Percentiles rank a stretch among this genome's conserved stretches.
Evolutionary conservation across 352 stramenopile genomes (phyloP).

Genomic region (Pythium insidiosum): DNA sequence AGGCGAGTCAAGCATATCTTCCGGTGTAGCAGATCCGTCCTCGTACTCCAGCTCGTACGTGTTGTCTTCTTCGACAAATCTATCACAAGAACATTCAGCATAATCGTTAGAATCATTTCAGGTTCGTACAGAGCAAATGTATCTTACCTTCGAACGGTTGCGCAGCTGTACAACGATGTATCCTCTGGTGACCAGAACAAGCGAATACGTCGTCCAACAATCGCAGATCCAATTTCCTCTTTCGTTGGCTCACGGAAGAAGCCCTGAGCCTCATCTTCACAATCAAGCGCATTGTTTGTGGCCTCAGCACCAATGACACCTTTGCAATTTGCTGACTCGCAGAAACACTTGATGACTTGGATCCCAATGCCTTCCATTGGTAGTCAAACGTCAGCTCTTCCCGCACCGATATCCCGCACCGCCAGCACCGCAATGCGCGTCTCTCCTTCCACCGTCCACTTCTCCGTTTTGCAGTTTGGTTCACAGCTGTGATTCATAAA

Average conservation of each 20-base stretch:
- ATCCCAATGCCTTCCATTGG: slow-evolving; percentile 88
- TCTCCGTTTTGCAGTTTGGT: slow-evolving; percentile 94
- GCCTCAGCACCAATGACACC: slow-evolving; percentile 62
- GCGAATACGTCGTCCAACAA: slow-evolving; percentile 54
- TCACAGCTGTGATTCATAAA: slow-evolving; percentile 97
- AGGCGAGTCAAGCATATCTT: slow-evolving; percentile 19
- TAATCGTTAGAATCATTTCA: no score
- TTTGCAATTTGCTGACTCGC: slow-evolving; percentile 56
- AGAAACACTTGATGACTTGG: slow-evolving; percentile 73
- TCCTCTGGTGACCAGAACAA: slow-evolving; percentile 55
- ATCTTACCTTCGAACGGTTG: slow-evolving; percentile 12
- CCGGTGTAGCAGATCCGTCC: slow-evolving; percentile 11
- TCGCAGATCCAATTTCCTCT: slow-evolving; percentile 28
- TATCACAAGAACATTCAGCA: no score
- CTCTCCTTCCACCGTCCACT: slow-evolving; percentile 89
- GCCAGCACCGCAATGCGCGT: slow-evolving; percentile 93
- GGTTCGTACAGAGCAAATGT: no score
- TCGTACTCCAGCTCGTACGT: slow-evolving; percentile 57
- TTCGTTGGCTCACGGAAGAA: slow-evolving; percentile 62
- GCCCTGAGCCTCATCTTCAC: slow-evolving; percentile 28
- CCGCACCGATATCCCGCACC: slow-evolving; percentile 78
- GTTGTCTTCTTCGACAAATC: slow-evolving; percentile 26
- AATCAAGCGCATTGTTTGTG: slow-evolving; percentile 18
- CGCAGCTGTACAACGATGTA: slow-evolving; percentile 37
- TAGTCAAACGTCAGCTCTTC: slow-evolving; percentile 97